phyloP scores from a whole-genome alignment of 2,329 filamentous ascomycete genomes.

The Fusarium sp. region DNA sequence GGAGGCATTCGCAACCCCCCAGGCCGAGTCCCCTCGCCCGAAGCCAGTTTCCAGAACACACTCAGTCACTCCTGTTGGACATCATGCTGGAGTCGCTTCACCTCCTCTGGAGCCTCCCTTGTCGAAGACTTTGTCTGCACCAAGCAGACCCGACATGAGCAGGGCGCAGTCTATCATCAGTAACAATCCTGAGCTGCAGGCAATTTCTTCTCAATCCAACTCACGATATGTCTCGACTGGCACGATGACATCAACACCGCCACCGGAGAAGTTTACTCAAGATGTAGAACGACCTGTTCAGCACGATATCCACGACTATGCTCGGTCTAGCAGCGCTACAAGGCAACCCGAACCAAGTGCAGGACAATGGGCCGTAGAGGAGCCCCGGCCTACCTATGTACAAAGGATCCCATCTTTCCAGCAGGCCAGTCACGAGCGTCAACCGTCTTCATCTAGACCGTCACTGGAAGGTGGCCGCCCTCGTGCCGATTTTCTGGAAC shows the following conservation, averaged over 20 bases:
- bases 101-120: slow-evolving; percentile 49
- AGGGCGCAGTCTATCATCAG: slow-evolving; percentile 74
- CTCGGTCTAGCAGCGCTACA: slow-evolving; percentile 49
- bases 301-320: slow-evolving; percentile 42
- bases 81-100: slow-evolving; percentile 42
- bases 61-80: slow-evolving; percentile 49
- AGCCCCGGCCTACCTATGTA: slow-evolving; percentile 35
- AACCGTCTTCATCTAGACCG: slow-evolving; percentile 46
- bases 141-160: slow-evolving; percentile 65
- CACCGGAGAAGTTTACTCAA: slow-evolving; percentile 58
- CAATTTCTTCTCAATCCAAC: slow-evolving; percentile 63
- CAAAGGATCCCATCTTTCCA: slow-evolving; percentile 47
- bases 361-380: slow-evolving; percentile 36
- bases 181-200: slow-evolving; percentile 72
- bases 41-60: slow-evolving; percentile 49
- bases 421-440: slow-evolving; percentile 47
- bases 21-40: slow-evolving; percentile 35
- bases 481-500: slow-evolving; percentile 47
- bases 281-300: slow-evolving; percentile 34
- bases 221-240: slow-evolving; percentile 70
- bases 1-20: slow-evolving; percentile 77
- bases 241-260: slow-evolving; percentile 80
- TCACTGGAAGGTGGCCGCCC: slow-evolving; percentile 49
- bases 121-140: slow-evolving; percentile 58
- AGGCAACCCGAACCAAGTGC: slow-evolving; percentile 43